Evolutionary conservation across 495 filamentous ascomycete genomes (phyloP).

Genomic region (Aspergillus funiculosus): DNA sequence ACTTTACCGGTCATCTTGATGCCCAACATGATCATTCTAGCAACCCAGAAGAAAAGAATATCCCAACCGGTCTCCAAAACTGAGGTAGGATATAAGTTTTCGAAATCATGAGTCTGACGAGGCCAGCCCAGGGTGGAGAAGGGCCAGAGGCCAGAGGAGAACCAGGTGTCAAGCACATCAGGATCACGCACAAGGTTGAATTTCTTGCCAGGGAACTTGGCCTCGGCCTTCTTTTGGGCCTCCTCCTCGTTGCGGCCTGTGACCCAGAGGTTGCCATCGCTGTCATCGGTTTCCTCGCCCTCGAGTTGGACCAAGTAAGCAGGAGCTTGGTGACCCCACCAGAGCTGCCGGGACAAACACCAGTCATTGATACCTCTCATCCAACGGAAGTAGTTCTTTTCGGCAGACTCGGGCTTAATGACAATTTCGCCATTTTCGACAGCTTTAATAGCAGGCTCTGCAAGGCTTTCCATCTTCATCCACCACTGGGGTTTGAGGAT

Average conservation of each 20-base stretch:
- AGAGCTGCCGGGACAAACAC: slow-evolving; percentile 77
- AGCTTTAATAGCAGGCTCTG: slow-evolving; percentile 56
- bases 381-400: slow-evolving; percentile 70
- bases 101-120: slow-evolving; percentile 56
- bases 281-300: slow-evolving; percentile 49
- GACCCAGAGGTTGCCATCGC: slow-evolving; percentile 60
- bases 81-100: slow-evolving; percentile 67
- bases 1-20: slow-evolving; percentile 72
- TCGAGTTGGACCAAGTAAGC: slow-evolving; percentile 69
- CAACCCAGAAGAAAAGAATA: slow-evolving; percentile 84
- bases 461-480: slow-evolving; percentile 61
- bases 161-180: slow-evolving; percentile 82
- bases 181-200: slow-evolving; percentile 61
- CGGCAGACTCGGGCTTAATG: slow-evolving; percentile 61
- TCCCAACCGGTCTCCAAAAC: slow-evolving; percentile 80
- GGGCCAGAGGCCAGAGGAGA: slow-evolving; percentile 74
- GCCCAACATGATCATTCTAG: slow-evolving; percentile 75
- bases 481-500: slow-evolving; percentile 76
- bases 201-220: slow-evolving; percentile 63
- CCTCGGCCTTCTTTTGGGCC: slow-evolving; percentile 56
- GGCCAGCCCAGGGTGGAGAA: slow-evolving; percentile 82
- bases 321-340: slow-evolving; percentile 80
- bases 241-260: slow-evolving; percentile 61
- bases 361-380: slow-evolving; percentile 70
- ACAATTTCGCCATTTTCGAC: slow-evolving; percentile 64